Percentiles rank a stretch among this genome's conserved stretches.
phyloP scores from a whole-genome alignment of 306 rosid species.

The Hippophae rhamnoides region DNA sequence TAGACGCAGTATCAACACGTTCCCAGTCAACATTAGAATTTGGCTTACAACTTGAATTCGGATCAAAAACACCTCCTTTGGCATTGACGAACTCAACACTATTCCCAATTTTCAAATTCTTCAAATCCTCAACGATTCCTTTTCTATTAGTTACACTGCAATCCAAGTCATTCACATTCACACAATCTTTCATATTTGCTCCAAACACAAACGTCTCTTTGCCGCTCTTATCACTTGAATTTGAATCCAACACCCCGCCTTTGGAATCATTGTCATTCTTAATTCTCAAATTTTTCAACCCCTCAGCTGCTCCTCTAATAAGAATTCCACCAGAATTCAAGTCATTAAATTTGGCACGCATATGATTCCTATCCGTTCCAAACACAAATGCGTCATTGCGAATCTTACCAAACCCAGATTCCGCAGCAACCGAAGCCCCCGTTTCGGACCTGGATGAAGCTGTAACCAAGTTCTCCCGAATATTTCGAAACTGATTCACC shows the following conservation, averaged over 20 bases:
- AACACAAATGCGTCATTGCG: constrained; percentile 29
- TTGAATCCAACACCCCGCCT: constrained; percentile 11
- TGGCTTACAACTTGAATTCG: constrained; percentile 8
- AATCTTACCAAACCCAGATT: constrained; percentile 16
- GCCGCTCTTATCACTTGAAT: constrained; percentile 12
- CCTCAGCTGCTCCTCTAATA: constrained; percentile 34
- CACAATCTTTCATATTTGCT: constrained; percentile 17
- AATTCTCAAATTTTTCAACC: constrained; percentile 39
- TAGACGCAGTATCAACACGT: constrained; percentile 13
- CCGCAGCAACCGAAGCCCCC: constrained; percentile 18
- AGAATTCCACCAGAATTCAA: constrained; percentile 10
- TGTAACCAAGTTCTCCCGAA: constrained; percentile 16
- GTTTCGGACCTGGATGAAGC: constrained; percentile 11
- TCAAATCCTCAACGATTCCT: constrained; percentile 34
- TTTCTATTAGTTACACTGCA: constrained; percentile 3
- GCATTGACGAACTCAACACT: constrained; percentile 27
- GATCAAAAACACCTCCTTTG: constrained; percentile 9
- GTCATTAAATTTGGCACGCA: constrained; percentile 9
- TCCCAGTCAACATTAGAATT: constrained; percentile 9
- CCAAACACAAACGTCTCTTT: constrained; percentile 32
- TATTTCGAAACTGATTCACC: constrained; percentile 41
- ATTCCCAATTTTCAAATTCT: constrained; percentile 36
- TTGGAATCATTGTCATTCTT: constrained; percentile 29
- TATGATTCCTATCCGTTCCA: constrained; percentile 22
- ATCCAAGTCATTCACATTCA: constrained; percentile 14